phyloP scores from a whole-genome alignment of 148 eudicot species.

The Tetragonia tetragonoides region DNA sequence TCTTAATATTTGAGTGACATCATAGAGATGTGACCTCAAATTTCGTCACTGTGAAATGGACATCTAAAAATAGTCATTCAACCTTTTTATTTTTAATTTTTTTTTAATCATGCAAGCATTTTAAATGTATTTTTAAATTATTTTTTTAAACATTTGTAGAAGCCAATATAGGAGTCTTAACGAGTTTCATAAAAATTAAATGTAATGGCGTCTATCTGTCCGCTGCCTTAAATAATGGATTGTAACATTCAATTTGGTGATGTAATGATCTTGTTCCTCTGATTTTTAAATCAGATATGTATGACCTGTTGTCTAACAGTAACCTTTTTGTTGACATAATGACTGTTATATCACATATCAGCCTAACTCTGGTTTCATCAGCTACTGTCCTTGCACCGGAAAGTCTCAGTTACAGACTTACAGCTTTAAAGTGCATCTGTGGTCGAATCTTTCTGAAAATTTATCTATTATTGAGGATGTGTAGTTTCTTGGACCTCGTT shows the following conservation, averaged over 20 bases:
- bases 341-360: background rate
- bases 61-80: too few relatives aligned
- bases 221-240: background rate
- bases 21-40: background rate
- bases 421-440: background rate
- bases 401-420: background rate
- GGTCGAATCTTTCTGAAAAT: background rate
- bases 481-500: constrained; percentile 4
- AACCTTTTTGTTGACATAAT: background rate
- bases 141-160: background rate
- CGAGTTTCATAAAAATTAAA: background rate
- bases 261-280: background rate
- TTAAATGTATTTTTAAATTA: too few relatives aligned
- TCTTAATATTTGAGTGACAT: background rate
- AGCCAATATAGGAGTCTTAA: background rate
- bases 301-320: background rate
- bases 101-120: too few relatives aligned
- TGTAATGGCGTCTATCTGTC: background rate
- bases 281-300: background rate
- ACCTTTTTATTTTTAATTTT: too few relatives aligned
- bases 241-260: background rate
- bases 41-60: background rate
- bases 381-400: constrained; percentile 10
- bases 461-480: background rate
- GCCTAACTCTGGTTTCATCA: background rate